Evolutionary conservation across 768 basidiomycete genomes (phyloP).

Genomic region (Amanita inopinata): DNA sequence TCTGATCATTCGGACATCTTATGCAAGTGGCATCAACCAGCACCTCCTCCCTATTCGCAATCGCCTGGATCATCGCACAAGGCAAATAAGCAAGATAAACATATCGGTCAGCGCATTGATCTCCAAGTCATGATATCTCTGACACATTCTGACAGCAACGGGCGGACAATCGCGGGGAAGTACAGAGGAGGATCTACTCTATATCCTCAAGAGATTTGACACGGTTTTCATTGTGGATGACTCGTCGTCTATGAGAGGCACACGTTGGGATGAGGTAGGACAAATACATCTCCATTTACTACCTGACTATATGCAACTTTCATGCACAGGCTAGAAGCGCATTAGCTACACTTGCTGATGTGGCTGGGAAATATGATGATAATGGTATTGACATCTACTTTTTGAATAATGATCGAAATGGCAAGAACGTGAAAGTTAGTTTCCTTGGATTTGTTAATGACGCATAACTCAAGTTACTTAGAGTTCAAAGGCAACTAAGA

Average conservation of each 20-base stretch:
- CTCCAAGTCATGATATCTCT: too few relatives aligned
- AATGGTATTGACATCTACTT: constrained; percentile 59
- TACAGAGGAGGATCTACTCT: constrained; percentile 20
- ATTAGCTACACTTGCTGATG: constrained; percentile 37
- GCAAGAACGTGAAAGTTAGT: constrained; percentile 29
- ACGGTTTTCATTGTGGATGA: constrained; percentile 55
- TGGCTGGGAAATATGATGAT: constrained; percentile 38
- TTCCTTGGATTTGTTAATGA: too few relatives aligned
- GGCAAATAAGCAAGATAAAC: too few relatives aligned
- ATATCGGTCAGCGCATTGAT: too few relatives aligned
- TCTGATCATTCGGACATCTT: too few relatives aligned
- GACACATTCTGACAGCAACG: too few relatives aligned
- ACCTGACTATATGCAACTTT: neutral
- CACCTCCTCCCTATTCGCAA: too few relatives aligned
- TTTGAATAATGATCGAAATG: constrained; percentile 32
- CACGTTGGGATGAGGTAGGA: constrained; percentile 40
- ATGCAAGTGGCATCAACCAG: too few relatives aligned
- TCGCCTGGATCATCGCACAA: too few relatives aligned
- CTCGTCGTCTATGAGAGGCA: constrained; percentile 44
- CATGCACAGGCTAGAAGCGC: constrained; percentile 31
- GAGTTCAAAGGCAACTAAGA: constrained; percentile 26
- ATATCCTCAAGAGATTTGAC: constrained; percentile 36
- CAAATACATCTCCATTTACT: neutral
- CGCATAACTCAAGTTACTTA: constrained; percentile 16
- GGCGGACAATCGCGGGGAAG: constrained; percentile 3